These are phyloP conservation scores for Suzukiozyma palmioleophila DNA, from an alignment of 1,139 yeast genomes.

Conservation along the genomic window DNA sequence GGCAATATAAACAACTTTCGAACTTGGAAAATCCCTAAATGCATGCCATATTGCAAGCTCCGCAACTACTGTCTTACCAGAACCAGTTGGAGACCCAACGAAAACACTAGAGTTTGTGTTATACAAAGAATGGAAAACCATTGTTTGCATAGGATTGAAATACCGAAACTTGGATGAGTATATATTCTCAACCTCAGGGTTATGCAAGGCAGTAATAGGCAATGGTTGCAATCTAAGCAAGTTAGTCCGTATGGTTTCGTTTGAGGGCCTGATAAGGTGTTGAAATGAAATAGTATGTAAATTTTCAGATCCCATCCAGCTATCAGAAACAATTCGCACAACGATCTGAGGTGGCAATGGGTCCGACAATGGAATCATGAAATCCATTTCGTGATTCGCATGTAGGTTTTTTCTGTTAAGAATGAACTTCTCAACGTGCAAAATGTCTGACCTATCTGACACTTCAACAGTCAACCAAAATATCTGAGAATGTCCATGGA, in stretches of 20 bases:
- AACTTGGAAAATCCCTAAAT: conserved; percentile 69
- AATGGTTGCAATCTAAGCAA: conserved; percentile 78
- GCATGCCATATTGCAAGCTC: conserved; percentile 98
- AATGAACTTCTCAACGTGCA: conserved; percentile 81
- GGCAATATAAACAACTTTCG: conserved; percentile 91
- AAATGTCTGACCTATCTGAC: conserved; percentile 65
- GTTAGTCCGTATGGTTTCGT: conserved; percentile 81
- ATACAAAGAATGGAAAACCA: conserved; percentile 89
- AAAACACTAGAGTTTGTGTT: conserved; percentile 75
- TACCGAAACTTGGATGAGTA: conserved; percentile 67
- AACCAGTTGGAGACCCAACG: conserved; percentile 98
- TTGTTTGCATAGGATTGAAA: conserved; percentile 98
- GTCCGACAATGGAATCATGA: conserved; percentile 86
- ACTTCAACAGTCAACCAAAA: conserved; percentile 94
- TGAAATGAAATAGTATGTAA: conserved; percentile 81
- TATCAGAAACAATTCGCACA: conserved; percentile 73
- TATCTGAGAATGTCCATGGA: conserved; percentile 80
- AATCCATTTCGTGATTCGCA: conserved; percentile 70
- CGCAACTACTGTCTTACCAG: conserved; percentile 97
- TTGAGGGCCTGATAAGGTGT: conserved; percentile 82
- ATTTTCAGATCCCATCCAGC: conserved; percentile 87
- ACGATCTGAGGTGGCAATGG: conserved; percentile 87
- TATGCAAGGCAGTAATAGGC: conserved; percentile 76
- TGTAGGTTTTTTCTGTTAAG: conserved; percentile 55
- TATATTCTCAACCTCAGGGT: conserved; percentile 61